These are phyloP conservation scores for Allomyces arbusculus DNA, from an alignment of 192 early-diverging fungal genomes.

Conservation along the genomic window DNA sequence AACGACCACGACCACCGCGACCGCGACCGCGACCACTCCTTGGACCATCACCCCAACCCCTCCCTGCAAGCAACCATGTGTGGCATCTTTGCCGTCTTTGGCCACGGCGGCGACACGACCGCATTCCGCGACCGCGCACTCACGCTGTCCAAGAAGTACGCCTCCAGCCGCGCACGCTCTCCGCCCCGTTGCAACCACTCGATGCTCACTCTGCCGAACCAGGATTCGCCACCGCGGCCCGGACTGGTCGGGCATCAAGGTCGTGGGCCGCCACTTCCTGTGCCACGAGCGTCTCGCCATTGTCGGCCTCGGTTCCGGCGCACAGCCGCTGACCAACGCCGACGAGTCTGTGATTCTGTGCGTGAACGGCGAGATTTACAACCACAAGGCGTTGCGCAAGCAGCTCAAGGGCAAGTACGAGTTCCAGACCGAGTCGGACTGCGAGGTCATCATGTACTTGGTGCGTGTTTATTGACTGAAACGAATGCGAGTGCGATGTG, in stretches of 20 bases:
- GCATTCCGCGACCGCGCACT: constrained; percentile 66
- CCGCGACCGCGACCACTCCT: too few relatives aligned
- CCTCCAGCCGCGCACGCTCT: neutral
- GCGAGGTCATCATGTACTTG: constrained; percentile 86
- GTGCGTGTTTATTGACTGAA: constrained; percentile 17
- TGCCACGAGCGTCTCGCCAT: constrained; percentile 97
- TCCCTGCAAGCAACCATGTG: constrained; percentile 43
- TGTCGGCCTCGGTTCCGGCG: constrained; percentile 77
- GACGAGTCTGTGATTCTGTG: constrained; percentile 70
- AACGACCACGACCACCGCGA: too few relatives aligned
- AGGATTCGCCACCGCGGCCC: constrained; percentile 93
- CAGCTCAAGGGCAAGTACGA: constrained; percentile 41
- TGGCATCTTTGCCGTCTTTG: constrained; percentile 89
- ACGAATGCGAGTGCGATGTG: neutral
- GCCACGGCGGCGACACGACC: constrained; percentile 56
- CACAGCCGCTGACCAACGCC: constrained; percentile 84
- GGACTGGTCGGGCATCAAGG: constrained; percentile 87
- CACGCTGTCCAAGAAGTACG: constrained; percentile 67
- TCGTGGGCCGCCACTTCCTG: constrained; percentile 64
- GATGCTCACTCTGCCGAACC: neutral
- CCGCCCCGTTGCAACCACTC: neutral
- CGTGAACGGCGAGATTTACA: constrained; percentile 99
- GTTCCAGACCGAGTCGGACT: constrained; percentile 96
- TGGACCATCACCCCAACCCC: too few relatives aligned
- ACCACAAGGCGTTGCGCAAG: constrained; percentile 69